phyloP scores from a whole-genome alignment of 495 filamentous ascomycete species.

The Jackrogersella multiformis region DNA sequence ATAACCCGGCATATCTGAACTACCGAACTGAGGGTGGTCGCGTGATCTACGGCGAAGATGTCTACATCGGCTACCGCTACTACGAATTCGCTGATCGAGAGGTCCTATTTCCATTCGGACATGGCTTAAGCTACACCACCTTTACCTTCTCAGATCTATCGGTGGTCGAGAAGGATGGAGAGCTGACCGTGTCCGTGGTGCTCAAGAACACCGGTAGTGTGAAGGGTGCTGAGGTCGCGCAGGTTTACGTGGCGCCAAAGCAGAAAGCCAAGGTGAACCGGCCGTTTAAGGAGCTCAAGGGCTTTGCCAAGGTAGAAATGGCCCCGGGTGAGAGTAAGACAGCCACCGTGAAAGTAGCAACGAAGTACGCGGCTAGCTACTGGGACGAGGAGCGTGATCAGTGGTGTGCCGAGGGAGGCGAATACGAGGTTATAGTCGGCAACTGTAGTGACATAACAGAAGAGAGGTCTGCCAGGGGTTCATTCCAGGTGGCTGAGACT shows the following conservation, averaged over 20 bases:
- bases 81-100: constrained; percentile 72
- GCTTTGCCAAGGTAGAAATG: constrained; percentile 75
- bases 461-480: constrained; percentile 52
- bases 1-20: constrained; percentile 80
- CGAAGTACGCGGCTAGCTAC: constrained; percentile 70
- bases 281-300: constrained; percentile 75
- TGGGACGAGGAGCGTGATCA: constrained; percentile 73
- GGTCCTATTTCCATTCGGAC: constrained; percentile 76
- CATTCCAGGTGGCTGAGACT: constrained; percentile 64
- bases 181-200: constrained; percentile 56
- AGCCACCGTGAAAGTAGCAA: constrained; percentile 65
- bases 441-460: constrained; percentile 58
- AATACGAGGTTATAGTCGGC: constrained; percentile 66
- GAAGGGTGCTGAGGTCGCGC: constrained; percentile 74
- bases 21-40: constrained; percentile 74
- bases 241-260: constrained; percentile 64
- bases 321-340: constrained; percentile 68
- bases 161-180: constrained; percentile 46
- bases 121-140: constrained; percentile 77
- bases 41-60: constrained; percentile 78
- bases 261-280: constrained; percentile 61
- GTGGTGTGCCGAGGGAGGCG: constrained; percentile 73
- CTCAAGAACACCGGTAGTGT: constrained; percentile 66
- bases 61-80: constrained; percentile 80
- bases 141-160: constrained; percentile 67